A percentile compares a stretch with the other conserved stretches of the same genome.
phyloP scores from a whole-genome alignment of 2,329 filamentous ascomycete genomes.

The Plenodomus tracheiphilus region DNA sequence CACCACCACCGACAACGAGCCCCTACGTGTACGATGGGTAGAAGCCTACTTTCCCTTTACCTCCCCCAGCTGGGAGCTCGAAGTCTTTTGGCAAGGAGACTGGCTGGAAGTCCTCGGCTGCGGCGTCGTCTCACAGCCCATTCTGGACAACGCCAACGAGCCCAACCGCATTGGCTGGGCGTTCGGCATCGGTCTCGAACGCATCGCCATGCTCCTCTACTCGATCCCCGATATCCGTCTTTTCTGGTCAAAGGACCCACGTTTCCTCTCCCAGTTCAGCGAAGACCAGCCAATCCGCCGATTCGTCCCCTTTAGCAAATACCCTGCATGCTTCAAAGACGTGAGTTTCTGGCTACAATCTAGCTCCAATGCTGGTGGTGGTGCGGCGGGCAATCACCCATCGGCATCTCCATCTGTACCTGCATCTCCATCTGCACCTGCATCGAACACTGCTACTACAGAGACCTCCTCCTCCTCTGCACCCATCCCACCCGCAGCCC shows the following conservation, averaged over 20 bases:
- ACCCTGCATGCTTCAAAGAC: slow-evolving; percentile 88
- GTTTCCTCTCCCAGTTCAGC: slow-evolving; percentile 84
- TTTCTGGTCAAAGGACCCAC: slow-evolving; percentile 86
- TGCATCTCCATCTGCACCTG: neutral
- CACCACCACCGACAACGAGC: slow-evolving; percentile 53
- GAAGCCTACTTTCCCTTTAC: slow-evolving; percentile 99
- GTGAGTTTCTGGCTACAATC: slow-evolving; percentile 83
- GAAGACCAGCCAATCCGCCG: slow-evolving; percentile 54
- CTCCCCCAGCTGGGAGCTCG: slow-evolving; percentile 91
- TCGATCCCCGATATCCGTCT: slow-evolving; percentile 94
- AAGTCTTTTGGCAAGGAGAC: slow-evolving; percentile 90
- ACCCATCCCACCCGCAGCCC: slow-evolving; percentile 45
- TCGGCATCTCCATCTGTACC: slow-evolving; percentile 9
- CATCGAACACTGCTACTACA: neutral
- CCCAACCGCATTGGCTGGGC: slow-evolving; percentile 85
- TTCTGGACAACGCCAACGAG: slow-evolving; percentile 77
- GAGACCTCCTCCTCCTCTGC: neutral
- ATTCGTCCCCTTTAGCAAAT: slow-evolving; percentile 88
- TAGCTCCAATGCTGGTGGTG: slow-evolving; percentile 29
- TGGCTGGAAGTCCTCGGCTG: slow-evolving; percentile 98
- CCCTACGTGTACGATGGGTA: slow-evolving; percentile 87
- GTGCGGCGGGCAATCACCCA: slow-evolving; percentile 22
- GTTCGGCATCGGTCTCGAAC: slow-evolving; percentile 90
- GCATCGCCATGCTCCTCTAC: slow-evolving; percentile 97
- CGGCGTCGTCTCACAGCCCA: slow-evolving; percentile 81